These are phyloP conservation scores for Tillandsia leiboldiana DNA, from an alignment of 176 grass and related monocot genomes.

Conservation along the genomic window DNA sequence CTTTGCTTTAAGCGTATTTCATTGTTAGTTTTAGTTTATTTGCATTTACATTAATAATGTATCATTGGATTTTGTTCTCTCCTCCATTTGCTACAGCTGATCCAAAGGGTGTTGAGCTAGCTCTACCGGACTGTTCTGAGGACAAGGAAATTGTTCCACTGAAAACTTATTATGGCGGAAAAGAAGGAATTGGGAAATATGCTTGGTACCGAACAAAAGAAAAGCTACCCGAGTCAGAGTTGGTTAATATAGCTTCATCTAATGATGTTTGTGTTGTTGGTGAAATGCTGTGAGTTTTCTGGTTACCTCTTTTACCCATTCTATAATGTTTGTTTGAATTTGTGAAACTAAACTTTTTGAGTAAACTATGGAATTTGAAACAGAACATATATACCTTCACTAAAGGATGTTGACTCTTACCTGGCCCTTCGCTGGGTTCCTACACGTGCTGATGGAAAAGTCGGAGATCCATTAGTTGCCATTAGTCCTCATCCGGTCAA, in stretches of 20 bases:
- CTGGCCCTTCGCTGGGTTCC: conserved; percentile 76
- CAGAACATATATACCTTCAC: conserved; percentile 69
- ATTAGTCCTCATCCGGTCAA: conserved; percentile 60
- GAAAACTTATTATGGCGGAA: conserved; percentile 88
- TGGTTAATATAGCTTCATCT: conserved; percentile 35
- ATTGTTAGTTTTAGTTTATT: neutral
- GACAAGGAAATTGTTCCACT: conserved; percentile 73
- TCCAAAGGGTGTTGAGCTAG: conserved; percentile 58
- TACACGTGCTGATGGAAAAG: conserved; percentile 72
- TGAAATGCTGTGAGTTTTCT: conserved; percentile 55
- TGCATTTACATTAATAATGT: neutral
- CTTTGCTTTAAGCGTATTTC: neutral
- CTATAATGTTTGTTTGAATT: neutral
- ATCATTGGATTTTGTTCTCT: conserved; percentile 12
- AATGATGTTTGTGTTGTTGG: conserved; percentile 43
- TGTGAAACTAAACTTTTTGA: conserved; percentile 7
- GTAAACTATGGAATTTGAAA: conserved; percentile 29
- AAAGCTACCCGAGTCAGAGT: conserved; percentile 42
- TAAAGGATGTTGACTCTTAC: conserved; percentile 78
- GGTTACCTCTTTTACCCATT: conserved; percentile 13
- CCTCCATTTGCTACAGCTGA: conserved; percentile 39
- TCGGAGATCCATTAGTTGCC: conserved; percentile 46
- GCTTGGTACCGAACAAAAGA: conserved; percentile 68
- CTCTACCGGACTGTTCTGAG: conserved; percentile 62
- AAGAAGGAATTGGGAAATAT: conserved; percentile 72